Conservation (phyloP, 805 yeast genomes). For the Scheffersomyces coipomensis region DNA sequence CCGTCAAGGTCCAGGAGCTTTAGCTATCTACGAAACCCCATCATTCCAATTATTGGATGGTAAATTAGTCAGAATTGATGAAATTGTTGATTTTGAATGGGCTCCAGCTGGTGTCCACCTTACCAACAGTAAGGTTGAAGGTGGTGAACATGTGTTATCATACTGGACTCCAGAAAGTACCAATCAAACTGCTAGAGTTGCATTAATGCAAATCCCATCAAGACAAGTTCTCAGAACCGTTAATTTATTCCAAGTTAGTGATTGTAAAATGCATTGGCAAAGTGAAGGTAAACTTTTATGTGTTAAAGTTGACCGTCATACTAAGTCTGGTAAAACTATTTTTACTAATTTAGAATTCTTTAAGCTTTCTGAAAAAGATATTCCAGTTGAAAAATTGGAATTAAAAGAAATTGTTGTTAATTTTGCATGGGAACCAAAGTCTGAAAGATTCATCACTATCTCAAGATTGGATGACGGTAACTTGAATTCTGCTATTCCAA, state of each 20-base stretch:
- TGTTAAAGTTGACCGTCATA: conserved; percentile 95
- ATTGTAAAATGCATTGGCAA: conserved; percentile 93
- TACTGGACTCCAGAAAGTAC: conserved; percentile 96
- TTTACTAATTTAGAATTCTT: conserved; percentile 92
- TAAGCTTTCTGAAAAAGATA: conserved; percentile 80
- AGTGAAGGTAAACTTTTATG: conserved; percentile 78
- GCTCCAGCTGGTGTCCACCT: conserved; percentile 85
- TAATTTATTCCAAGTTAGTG: conserved; percentile 91
- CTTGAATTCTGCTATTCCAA: conserved; percentile 62
- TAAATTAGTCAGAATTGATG: conserved; percentile 79
- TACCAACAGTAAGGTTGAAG: conserved; percentile 51
- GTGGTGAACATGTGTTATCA: conserved; percentile 67
- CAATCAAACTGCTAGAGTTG: conserved; percentile 94
- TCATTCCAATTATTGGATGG: conserved; percentile 81
- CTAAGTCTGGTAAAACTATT: conserved; percentile 88
- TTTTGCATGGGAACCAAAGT: conserved; percentile 95
- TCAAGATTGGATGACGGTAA: conserved; percentile 57
- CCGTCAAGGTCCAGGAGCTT: conserved; percentile 88
- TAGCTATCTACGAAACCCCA: conserved; percentile 83
- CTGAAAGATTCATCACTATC: conserved; percentile 81
- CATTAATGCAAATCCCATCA: conserved; percentile 83
- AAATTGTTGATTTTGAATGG: conserved; percentile 88
- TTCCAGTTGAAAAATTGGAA: conserved; percentile 94
- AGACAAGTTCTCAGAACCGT: conserved; percentile 84
- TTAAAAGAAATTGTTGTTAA: conserved; percentile 83